These are phyloP conservation scores for Epichloe gansuensis DNA, from an alignment of 2,329 filamentous ascomycete genomes.

Conservation along the genomic window DNA sequence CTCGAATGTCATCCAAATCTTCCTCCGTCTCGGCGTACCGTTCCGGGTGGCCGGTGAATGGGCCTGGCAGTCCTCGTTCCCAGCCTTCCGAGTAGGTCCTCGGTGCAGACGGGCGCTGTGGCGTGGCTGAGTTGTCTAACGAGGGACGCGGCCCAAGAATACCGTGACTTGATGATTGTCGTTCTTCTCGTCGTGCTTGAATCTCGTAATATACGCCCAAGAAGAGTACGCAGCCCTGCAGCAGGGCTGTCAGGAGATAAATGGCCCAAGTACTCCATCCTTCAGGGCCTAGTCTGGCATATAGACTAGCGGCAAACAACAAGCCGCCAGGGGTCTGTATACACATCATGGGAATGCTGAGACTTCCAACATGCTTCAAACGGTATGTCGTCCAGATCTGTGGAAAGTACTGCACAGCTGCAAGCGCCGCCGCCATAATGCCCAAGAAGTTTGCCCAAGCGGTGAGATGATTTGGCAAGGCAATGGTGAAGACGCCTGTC, in stretches of 20 bases:
- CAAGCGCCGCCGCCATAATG: constrained; percentile 62
- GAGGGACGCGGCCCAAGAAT: constrained; percentile 17
- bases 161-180: constrained; percentile 10
- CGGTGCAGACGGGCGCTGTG: constrained; percentile 24
- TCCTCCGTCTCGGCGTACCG: constrained; percentile 38
- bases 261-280: constrained; percentile 97
- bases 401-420: constrained; percentile 82
- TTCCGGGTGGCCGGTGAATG: constrained; percentile 39
- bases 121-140: constrained; percentile 14
- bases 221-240: constrained; percentile 69
- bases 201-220: constrained; percentile 74
- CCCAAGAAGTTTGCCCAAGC: constrained; percentile 80
- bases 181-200: constrained; percentile 24
- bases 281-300: constrained; percentile 59
- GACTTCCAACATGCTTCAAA: constrained; percentile 73
- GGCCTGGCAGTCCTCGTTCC: constrained; percentile 37
- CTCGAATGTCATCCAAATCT: constrained; percentile 35
- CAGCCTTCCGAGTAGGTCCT: constrained; percentile 37
- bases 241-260: constrained; percentile 69
- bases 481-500: constrained; percentile 53
- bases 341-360: constrained; percentile 96
- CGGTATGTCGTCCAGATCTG: constrained; percentile 88
- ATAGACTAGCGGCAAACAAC: constrained; percentile 77
- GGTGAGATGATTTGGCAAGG: constrained; percentile 50
- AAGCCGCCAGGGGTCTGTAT: constrained; percentile 93